Conservation (phyloP, 2,329 filamentous ascomycete genomes). For the Exophiala mesophila region DNA sequence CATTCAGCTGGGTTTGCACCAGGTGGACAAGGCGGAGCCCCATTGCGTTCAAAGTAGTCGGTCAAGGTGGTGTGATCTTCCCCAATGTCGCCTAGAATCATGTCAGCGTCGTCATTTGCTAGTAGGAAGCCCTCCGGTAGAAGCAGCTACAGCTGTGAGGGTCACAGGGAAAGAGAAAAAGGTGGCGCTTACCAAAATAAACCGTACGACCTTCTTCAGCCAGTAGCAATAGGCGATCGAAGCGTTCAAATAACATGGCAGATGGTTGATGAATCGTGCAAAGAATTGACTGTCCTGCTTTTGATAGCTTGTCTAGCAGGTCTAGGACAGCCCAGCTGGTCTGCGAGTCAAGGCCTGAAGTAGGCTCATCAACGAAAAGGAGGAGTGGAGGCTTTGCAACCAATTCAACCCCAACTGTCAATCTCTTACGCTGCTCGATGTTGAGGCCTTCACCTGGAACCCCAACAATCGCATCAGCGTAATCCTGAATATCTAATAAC, state of each 20-base stretch:
- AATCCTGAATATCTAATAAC: constrained; percentile 70
- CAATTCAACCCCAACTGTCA: constrained; percentile 89
- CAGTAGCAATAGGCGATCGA: constrained; percentile 74
- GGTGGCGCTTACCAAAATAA: constrained; percentile 59
- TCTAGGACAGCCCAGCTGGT: constrained; percentile 59
- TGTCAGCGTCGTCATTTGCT: neutral
- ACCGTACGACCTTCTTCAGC: constrained; percentile 70
- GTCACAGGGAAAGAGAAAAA: neutral
- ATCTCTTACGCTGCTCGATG: constrained; percentile 62
- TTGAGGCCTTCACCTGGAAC: constrained; percentile 68
- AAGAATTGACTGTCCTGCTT: constrained; percentile 50
- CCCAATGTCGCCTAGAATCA: constrained; percentile 60
- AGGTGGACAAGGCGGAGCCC: constrained; percentile 58
- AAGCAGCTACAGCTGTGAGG: too few species aligned
- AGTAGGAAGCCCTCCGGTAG: neutral
- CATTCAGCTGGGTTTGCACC: constrained; percentile 71
- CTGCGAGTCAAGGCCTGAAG: constrained; percentile 58
- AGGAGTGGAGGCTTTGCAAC: constrained; percentile 63
- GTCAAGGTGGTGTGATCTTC: constrained; percentile 55
- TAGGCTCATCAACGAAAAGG: constrained; percentile 67
- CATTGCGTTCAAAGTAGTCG: constrained; percentile 70
- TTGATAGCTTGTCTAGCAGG: constrained; percentile 58
- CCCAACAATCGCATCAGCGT: constrained; percentile 48
- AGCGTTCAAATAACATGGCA: constrained; percentile 47
- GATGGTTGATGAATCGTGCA: constrained; percentile 56